These are phyloP conservation scores for Solanum dulcamara DNA, from an alignment of 257 asterid genomes.

Conservation along the genomic window DNA sequence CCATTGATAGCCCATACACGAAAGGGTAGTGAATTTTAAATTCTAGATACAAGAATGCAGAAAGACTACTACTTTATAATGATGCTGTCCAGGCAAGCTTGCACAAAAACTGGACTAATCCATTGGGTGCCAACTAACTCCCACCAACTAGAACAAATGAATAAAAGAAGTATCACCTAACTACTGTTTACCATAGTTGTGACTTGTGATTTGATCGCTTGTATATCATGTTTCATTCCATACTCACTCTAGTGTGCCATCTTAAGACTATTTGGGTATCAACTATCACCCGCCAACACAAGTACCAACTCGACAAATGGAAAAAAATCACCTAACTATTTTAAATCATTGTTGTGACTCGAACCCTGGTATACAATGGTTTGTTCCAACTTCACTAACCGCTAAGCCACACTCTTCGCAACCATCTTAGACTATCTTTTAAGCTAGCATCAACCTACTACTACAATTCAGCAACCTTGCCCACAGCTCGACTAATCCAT, in stretches of 20 bases:
- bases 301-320: background rate
- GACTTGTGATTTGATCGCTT: too few relatives aligned
- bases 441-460: background rate
- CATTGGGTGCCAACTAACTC: background rate
- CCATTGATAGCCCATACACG: background rate
- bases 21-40: background rate
- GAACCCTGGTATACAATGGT: background rate
- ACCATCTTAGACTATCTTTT: background rate
- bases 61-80: background rate
- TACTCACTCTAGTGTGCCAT: background rate
- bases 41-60: background rate
- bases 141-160: too few relatives aligned
- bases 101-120: background rate
- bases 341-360: background rate
- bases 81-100: background rate
- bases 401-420: background rate
- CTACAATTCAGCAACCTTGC: background rate
- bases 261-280: background rate
- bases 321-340: background rate
- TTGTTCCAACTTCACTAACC: background rate
- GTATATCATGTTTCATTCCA: too few relatives aligned
- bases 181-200: too few relatives aligned
- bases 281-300: background rate
- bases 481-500: background rate
- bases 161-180: too few relatives aligned